These are phyloP conservation scores for Paramicrosporidium saccamoebae DNA, from an alignment of 371 early-diverging fungal genomes.

Conservation along the genomic window DNA sequence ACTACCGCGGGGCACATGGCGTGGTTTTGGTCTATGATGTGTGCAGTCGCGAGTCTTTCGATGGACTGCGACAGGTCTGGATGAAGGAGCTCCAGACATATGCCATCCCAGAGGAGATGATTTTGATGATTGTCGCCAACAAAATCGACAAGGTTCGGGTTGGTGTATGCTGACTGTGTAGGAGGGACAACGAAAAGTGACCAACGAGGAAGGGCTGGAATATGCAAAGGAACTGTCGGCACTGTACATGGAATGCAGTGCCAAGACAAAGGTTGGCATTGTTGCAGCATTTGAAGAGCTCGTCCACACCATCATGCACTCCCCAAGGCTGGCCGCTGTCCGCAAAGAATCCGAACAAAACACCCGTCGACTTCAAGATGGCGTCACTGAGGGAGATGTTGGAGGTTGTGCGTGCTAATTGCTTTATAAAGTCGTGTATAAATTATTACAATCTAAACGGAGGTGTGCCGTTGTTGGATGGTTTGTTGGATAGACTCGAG, in stretches of 20 bases:
- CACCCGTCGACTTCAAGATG: too few relatives aligned
- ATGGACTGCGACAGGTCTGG: conserved; percentile 66
- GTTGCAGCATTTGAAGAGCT: conserved; percentile 59
- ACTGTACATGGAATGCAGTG: conserved; percentile 75
- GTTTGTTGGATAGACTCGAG: too few relatives aligned
- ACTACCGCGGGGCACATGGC: conserved; percentile 95
- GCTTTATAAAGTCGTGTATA: too few relatives aligned
- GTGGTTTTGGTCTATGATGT: conserved; percentile 91
- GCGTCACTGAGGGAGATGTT: too few relatives aligned
- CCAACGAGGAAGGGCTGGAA: conserved; percentile 50
- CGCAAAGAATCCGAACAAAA: too few relatives aligned
- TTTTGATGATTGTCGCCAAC: conserved; percentile 89
- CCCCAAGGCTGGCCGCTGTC: too few relatives aligned
- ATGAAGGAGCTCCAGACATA: conserved; percentile 78
- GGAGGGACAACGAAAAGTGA: conserved; percentile 40
- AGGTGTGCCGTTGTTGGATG: too few relatives aligned
- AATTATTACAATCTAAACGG: too few relatives aligned
- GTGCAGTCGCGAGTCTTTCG: conserved; percentile 62
- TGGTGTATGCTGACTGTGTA: conserved; percentile 2
- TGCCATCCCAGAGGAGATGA: conserved; percentile 38
- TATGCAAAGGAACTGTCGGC: conserved; percentile 51
- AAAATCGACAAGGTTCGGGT: conserved; percentile 59
- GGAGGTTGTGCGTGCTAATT: too few relatives aligned
- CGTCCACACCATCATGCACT: too few relatives aligned
- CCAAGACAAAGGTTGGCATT: conserved; percentile 61